phyloP scores from a whole-genome alignment of 441 rosid genomes.

The Aquilaria agallochum region DNA sequence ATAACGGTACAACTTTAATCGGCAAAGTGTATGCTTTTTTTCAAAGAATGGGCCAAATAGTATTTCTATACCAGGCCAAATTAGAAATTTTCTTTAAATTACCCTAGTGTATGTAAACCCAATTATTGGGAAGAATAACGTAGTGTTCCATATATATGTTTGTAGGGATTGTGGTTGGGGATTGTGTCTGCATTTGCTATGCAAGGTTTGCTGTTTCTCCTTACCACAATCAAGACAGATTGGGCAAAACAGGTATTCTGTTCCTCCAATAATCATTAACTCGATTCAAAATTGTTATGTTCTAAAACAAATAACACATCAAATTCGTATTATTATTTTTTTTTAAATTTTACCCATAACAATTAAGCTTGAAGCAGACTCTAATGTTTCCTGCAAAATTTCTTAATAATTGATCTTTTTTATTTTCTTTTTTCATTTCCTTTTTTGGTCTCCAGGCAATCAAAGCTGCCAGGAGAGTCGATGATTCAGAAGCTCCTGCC shows the following conservation, averaged over 20 bases:
- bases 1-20: too few relatives aligned
- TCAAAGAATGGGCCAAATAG: too few relatives aligned
- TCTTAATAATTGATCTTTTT: not conserved
- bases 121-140: too few relatives aligned
- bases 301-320: too few relatives aligned
- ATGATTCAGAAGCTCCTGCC: not conserved
- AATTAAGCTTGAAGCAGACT: not conserved
- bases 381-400: not conserved
- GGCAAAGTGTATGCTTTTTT: too few relatives aligned
- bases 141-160: slow-evolving; percentile 14
- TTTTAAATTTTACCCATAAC: not conserved
- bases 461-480: not conserved
- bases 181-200: slow-evolving; percentile 35
- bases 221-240: slow-evolving; percentile 21
- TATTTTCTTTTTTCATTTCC: not conserved
- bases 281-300: too few relatives aligned
- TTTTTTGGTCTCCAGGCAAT: not conserved
- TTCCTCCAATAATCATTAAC: too few relatives aligned
- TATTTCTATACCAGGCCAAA: too few relatives aligned
- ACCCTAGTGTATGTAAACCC: too few relatives aligned
- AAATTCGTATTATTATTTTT: not conserved
- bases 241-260: slow-evolving; percentile 13
- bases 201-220: slow-evolving; percentile 27
- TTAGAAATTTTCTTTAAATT: too few relatives aligned
- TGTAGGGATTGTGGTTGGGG: slow-evolving; percentile 54